Conservation (phyloP, 352 stramenopile species). For the Phytophthora citricola region DNA sequence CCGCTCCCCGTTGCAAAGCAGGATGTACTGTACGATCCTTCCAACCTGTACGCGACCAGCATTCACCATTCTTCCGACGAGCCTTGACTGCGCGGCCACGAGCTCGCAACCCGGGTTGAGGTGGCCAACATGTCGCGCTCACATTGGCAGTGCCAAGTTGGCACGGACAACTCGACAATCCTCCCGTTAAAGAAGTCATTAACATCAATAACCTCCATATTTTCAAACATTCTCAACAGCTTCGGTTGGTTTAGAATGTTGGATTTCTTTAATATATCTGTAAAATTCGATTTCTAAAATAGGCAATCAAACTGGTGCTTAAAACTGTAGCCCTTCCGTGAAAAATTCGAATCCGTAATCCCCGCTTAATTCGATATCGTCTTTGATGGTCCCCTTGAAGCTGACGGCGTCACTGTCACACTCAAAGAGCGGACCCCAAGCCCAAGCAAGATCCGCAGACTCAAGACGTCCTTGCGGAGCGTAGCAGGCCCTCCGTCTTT, state of each 20-base stretch:
- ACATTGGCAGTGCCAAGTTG: background rate
- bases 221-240: too few species aligned
- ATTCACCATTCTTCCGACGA: background rate
- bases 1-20: too few species aligned
- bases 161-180: too few species aligned
- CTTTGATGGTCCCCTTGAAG: slow-evolving; percentile 26
- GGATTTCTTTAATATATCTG: too few species aligned
- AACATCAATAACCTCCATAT: too few species aligned
- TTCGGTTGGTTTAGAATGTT: too few species aligned
- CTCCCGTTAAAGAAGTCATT: too few species aligned
- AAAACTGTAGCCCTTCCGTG: background rate
- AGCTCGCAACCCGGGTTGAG: background rate
- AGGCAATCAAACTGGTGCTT: too few species aligned
- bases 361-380: slow-evolving; percentile 6
- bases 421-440: slow-evolving; percentile 6
- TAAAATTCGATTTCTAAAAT: too few species aligned
- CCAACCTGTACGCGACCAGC: background rate
- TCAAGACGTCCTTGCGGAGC: background rate
- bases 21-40: too few species aligned
- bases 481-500: background rate
- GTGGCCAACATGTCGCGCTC: background rate
- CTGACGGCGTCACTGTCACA: slow-evolving; percentile 19
- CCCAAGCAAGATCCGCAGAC: slow-evolving; percentile 5
- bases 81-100: background rate
- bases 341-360: slow-evolving; percentile 24